Conservation (phyloP, 164 flowering plant genomes). For the Buxus sempervirens region DNA sequence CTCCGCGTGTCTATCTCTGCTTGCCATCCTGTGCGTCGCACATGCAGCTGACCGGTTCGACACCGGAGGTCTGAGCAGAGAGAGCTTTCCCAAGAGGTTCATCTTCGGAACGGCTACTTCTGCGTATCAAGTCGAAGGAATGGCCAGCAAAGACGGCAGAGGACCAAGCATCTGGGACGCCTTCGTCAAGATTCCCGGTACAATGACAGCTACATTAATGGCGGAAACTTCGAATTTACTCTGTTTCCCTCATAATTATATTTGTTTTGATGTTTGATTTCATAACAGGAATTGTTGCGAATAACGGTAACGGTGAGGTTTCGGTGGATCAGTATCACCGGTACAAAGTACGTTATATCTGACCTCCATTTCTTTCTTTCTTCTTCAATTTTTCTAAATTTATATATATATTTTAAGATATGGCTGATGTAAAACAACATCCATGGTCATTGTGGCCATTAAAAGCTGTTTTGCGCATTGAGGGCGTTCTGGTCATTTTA, state of each 20-base stretch:
- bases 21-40: not conserved
- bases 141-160: slow-evolving; percentile 25
- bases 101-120: slow-evolving; percentile 28
- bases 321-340: slow-evolving; percentile 32
- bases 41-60: slow-evolving; percentile 7
- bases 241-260: not conserved
- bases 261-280: not conserved
- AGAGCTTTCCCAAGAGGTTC: slow-evolving; percentile 21
- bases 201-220: too few relatives aligned
- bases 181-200: slow-evolving; percentile 17
- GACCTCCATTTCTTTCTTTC: too few relatives aligned
- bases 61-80: slow-evolving; percentile 19
- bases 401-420: too few relatives aligned
- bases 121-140: slow-evolving; percentile 31
- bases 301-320: slow-evolving; percentile 19
- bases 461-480: too few relatives aligned
- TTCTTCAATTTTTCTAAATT: not conserved
- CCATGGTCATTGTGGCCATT: too few relatives aligned
- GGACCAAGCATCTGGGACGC: slow-evolving; percentile 33
- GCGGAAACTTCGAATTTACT: not conserved
- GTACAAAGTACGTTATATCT: slow-evolving; percentile 16
- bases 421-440: too few relatives aligned
- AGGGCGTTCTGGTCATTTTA: too few relatives aligned
- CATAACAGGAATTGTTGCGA: slow-evolving; percentile 16
- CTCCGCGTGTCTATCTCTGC: not conserved